Evolutionary conservation across 208 protist species (phyloP).

Genomic region (Crithidia sp.): DNA sequence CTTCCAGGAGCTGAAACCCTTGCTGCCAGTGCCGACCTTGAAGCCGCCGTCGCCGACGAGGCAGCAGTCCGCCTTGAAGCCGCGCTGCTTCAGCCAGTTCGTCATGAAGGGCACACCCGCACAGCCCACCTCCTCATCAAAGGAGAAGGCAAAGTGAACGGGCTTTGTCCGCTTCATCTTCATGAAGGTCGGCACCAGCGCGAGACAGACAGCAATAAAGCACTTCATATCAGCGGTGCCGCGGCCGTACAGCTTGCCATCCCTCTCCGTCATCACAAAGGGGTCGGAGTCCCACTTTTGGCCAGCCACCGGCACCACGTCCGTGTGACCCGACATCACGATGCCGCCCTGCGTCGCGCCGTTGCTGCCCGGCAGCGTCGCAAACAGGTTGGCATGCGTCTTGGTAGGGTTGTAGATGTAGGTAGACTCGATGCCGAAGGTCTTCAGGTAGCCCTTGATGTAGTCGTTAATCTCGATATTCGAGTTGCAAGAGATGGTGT

Average conservation of each 20-base stretch:
- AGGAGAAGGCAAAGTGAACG: constrained; percentile 59
- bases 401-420: constrained; percentile 42
- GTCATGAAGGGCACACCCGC: constrained; percentile 41
- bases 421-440: constrained; percentile 38
- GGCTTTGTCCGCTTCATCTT: constrained; percentile 55
- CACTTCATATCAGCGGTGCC: constrained; percentile 70
- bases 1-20: constrained; percentile 30
- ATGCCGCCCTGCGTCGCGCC: constrained; percentile 55
- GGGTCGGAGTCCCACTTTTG: constrained; percentile 68
- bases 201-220: constrained; percentile 56
- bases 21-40: constrained; percentile 39
- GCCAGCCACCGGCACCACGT: constrained; percentile 63
- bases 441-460: constrained; percentile 40
- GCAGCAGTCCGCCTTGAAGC: constrained; percentile 51
- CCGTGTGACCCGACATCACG: constrained; percentile 58
- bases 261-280: constrained; percentile 53
- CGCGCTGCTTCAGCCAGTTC: constrained; percentile 35
- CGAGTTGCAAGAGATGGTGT: constrained; percentile 16
- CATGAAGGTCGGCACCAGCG: constrained; percentile 42
- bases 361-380: constrained; percentile 47
- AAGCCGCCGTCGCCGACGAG: constrained; percentile 37
- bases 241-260: constrained; percentile 61
- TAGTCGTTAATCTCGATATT: constrained; percentile 20
- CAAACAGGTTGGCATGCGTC: constrained; percentile 62
- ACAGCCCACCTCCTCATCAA: constrained; percentile 59